Percentiles rank a stretch among this genome's conserved stretches.
Conservation (phyloP, 2,329 filamentous ascomycete genomes). For the Aaosphaeria pasadenensis region DNA sequence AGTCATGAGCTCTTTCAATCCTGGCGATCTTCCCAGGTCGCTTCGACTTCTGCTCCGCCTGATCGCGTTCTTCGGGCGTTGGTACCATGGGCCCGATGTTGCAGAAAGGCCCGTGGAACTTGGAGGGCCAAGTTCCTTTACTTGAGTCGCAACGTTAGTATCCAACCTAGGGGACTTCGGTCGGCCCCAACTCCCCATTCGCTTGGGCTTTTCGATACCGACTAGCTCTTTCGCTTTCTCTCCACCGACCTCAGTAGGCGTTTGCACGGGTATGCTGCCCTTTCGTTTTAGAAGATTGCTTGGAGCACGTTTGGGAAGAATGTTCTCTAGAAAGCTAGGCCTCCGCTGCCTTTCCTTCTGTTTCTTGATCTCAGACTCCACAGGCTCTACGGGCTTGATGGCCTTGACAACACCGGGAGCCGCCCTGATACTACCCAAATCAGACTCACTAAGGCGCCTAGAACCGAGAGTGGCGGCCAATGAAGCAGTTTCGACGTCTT, state of each 20-base stretch:
- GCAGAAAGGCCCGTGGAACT: conserved; percentile 37
- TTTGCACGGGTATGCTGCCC: conserved; percentile 33
- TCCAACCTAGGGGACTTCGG: conserved; percentile 41
- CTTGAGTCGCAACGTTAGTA: conserved; percentile 36
- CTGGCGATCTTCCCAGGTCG: conserved; percentile 50
- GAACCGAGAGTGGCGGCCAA: conserved; percentile 69
- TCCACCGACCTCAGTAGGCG: conserved; percentile 15
- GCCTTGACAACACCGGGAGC: conserved; percentile 60
- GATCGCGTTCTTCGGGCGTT: conserved; percentile 41
- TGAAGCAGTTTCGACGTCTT: conserved; percentile 53
- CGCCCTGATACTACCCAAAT: conserved; percentile 59
- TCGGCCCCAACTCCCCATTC: conserved; percentile 41
- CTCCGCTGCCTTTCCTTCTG: conserved; percentile 43
- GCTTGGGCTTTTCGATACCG: conserved; percentile 33
- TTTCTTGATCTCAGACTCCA: conserved; percentile 27
- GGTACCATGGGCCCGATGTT: conserved; percentile 34
- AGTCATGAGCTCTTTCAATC: conserved; percentile 54
- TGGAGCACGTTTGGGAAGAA: conserved; percentile 41
- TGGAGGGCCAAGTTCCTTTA: conserved; percentile 56
- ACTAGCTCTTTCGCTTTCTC: conserved; percentile 29
- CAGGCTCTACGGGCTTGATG: conserved; percentile 45
- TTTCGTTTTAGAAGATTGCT: conserved; percentile 50
- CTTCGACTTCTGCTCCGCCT: conserved; percentile 56
- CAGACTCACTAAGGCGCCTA: conserved; percentile 60
- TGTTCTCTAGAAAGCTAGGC: conserved; percentile 52